These are phyloP conservation scores for Bisporella sp. DNA, from an alignment of 2,329 filamentous ascomycete genomes.

Conservation along the genomic window DNA sequence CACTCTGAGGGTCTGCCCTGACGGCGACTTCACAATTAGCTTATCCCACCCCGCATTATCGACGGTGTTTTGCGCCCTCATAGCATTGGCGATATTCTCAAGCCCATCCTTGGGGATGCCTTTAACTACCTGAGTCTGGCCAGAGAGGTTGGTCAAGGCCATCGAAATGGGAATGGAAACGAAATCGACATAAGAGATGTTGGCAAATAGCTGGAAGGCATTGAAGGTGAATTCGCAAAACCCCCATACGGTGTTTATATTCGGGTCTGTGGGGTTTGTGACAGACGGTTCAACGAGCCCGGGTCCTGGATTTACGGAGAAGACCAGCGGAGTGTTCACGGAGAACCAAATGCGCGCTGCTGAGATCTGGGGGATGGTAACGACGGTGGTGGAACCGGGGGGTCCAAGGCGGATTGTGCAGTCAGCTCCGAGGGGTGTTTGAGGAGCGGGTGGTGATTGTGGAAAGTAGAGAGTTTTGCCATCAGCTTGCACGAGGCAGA, in stretches of 20 bases:
- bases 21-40: conserved; percentile 28
- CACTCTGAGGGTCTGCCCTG: conserved; percentile 30
- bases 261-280: conserved; percentile 56
- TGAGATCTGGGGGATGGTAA: conserved; percentile 63
- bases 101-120: conserved; percentile 53
- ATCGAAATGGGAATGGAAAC: conserved; percentile 54
- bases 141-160: conserved; percentile 36
- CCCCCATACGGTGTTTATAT: conserved; percentile 54
- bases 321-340: conserved; percentile 51
- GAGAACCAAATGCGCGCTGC: conserved; percentile 70
- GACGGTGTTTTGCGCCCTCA: conserved; percentile 45
- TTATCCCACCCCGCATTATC: conserved; percentile 57
- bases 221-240: conserved; percentile 67
- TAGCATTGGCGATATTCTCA: conserved; percentile 42
- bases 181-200: conserved; percentile 71
- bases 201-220: conserved; percentile 51
- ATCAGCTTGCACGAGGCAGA: conserved; percentile 60
- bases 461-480: conserved; percentile 58
- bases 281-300: conserved; percentile 70
- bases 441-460: conserved; percentile 43
- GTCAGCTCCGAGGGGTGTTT: conserved; percentile 46
- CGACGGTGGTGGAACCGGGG: conserved; percentile 49
- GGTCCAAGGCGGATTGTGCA: conserved; percentile 59
- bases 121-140: conserved; percentile 38
- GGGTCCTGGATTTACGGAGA: conserved; percentile 58